Evolutionary conservation across 2,329 filamentous ascomycete species (phyloP).

Genomic region (Neopestalotiopsis clavispora): DNA sequence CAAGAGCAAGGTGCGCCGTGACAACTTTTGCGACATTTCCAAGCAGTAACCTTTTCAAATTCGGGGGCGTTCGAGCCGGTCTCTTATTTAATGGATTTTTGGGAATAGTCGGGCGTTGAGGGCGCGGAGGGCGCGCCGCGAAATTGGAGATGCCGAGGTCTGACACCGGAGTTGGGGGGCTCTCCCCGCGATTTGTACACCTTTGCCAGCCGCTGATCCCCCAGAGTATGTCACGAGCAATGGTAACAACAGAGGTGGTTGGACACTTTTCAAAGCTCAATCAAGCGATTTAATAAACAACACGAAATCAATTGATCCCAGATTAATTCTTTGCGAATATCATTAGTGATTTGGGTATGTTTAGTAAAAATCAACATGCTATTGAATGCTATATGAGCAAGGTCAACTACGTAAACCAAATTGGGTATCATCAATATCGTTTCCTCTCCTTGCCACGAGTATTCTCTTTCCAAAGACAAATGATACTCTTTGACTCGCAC

Average conservation of each 20-base stretch:
- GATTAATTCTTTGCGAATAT: too few relatives aligned
- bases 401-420: neutral
- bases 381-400: neutral
- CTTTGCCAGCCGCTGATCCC: neutral
- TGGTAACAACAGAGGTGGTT: neutral
- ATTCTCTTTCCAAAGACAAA: constrained; percentile 75
- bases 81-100: neutral
- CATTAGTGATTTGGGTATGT: too few relatives aligned
- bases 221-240: neutral
- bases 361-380: neutral
- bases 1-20: neutral
- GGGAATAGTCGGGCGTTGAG: neutral
- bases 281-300: neutral
- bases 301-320: too few relatives aligned
- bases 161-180: neutral
- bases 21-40: constrained; percentile 10
- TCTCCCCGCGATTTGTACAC: constrained; percentile 9
- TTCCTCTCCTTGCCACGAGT: constrained; percentile 58
- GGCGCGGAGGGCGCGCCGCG: constrained; percentile 1
- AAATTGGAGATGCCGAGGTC: constrained; percentile 15
- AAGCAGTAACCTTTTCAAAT: neutral
- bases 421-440: constrained; percentile 39
- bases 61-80: neutral
- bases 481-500: constrained; percentile 88
- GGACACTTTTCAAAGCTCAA: neutral